These are phyloP conservation scores for Paradendryphiella salina DNA, from an alignment of 2,329 filamentous ascomycete genomes.

Conservation along the genomic window DNA sequence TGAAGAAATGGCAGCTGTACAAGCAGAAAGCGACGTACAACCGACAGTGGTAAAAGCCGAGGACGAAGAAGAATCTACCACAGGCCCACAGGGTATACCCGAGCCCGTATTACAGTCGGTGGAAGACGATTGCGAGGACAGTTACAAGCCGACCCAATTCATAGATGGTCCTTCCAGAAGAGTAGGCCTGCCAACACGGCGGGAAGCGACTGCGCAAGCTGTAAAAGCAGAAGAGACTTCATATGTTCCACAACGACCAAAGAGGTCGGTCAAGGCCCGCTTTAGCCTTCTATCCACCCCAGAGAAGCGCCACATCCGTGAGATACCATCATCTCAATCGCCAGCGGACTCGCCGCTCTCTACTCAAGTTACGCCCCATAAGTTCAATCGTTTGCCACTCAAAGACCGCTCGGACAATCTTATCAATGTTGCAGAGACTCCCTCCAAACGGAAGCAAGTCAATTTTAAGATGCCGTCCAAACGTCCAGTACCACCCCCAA, in stretches of 20 bases:
- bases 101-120: conserved; percentile 8
- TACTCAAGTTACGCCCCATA: conserved; percentile 32
- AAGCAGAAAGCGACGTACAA: background rate
- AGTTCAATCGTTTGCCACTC: conserved; percentile 19
- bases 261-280: conserved; percentile 18
- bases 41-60: background rate
- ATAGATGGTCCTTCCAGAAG: conserved; percentile 27
- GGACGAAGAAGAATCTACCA: background rate
- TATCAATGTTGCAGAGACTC: conserved; percentile 22
- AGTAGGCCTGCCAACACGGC: conserved; percentile 14
- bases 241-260: background rate
- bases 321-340: conserved; percentile 45
- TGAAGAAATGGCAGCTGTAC: background rate
- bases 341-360: conserved; percentile 37
- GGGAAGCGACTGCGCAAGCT: background rate
- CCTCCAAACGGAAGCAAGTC: conserved; percentile 39
- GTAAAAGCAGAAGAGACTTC: background rate
- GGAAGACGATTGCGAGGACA: conserved; percentile 23
- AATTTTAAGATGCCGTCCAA: conserved; percentile 26
- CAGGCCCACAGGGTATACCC: background rate
- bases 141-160: conserved; percentile 37
- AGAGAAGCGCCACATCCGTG: conserved; percentile 35
- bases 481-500: conserved; percentile 17
- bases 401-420: conserved; percentile 20
- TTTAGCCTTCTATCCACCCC: conserved; percentile 42